A percentile compares a stretch with the other conserved stretches of the same genome.
Evolutionary conservation across 1,284 basidiomycete genomes (phyloP).

Genomic region (Moesziomyces sp.): DNA sequence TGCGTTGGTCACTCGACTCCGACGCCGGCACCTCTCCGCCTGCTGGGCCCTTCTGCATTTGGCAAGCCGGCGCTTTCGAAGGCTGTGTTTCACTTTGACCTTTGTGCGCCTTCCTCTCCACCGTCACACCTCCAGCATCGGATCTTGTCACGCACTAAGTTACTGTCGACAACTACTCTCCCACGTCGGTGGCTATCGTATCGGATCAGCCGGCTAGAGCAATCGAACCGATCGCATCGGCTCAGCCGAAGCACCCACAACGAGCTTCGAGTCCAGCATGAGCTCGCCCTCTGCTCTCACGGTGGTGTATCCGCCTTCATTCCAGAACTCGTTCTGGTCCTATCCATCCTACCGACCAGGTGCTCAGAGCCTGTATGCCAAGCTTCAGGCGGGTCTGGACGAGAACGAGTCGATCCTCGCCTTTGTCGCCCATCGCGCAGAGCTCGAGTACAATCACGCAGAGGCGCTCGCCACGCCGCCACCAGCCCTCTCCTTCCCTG

Average conservation of each 20-base stretch:
- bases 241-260: background rate
- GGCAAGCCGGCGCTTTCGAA: background rate
- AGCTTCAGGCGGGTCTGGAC: slow-evolving; percentile 62
- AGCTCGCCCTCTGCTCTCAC: slow-evolving; percentile 55
- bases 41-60: no score
- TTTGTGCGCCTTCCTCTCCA: no score
- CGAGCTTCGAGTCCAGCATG: slow-evolving; percentile 33
- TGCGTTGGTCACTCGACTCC: background rate
- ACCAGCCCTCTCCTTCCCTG: slow-evolving; percentile 22
- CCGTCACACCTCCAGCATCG: background rate
- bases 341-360: slow-evolving; percentile 61
- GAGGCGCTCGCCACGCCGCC: slow-evolving; percentile 53
- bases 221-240: background rate
- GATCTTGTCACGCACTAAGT: no score
- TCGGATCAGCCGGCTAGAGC: background rate
- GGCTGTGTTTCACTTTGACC: no score
- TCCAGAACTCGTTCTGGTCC: slow-evolving; percentile 64
- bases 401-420: slow-evolving; percentile 60
- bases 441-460: slow-evolving; percentile 54
- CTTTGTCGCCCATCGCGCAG: slow-evolving; percentile 57
- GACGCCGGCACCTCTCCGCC: background rate
- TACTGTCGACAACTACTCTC: background rate
- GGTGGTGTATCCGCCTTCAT: slow-evolving; percentile 57
- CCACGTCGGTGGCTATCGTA: background rate
- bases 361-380: slow-evolving; percentile 52